Percentiles rank a stretch among this genome's conserved stretches.
These are phyloP conservation scores for Ustilago xerochloae DNA, from an alignment of 1,284 basidiomycete genomes.

Conservation along the genomic window DNA sequence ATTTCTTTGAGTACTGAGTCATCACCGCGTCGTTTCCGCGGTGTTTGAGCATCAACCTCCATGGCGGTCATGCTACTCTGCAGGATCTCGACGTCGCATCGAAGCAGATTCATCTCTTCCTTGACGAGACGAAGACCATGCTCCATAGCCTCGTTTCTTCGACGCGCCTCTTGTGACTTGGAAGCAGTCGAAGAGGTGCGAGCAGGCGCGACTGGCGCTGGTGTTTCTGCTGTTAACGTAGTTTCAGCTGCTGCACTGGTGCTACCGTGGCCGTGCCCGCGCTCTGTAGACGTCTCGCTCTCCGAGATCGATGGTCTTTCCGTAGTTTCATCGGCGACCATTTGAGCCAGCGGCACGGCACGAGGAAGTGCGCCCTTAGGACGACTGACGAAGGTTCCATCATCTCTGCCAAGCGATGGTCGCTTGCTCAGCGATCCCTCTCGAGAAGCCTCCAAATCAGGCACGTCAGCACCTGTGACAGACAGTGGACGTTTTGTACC, in stretches of 20 bases:
- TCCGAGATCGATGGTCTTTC: constrained; percentile 30
- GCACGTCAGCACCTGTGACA: constrained; percentile 2
- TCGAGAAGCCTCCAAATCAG: neutral
- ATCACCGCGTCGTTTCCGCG: constrained; percentile 22
- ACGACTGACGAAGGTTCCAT: neutral
- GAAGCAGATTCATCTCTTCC: constrained; percentile 36
- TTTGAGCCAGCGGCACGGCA: constrained; percentile 1
- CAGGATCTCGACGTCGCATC: constrained; percentile 32
- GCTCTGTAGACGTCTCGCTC: constrained; percentile 38
- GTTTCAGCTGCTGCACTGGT: neutral
- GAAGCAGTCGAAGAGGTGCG: constrained; percentile 36
- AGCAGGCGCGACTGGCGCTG: constrained; percentile 19
- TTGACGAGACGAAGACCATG: constrained; percentile 30
- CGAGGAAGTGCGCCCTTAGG: constrained; percentile 12
- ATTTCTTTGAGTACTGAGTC: constrained; percentile 10
- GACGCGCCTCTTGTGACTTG: constrained; percentile 34
- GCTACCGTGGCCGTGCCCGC: constrained; percentile 17
- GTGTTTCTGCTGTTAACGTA: neutral
- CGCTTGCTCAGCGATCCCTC: constrained; percentile 26
- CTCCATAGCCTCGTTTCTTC: constrained; percentile 38
- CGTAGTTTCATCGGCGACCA: constrained; percentile 11
- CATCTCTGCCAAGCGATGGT: constrained; percentile 19
- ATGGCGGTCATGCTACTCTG: constrained; percentile 15
- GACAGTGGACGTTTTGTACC: constrained; percentile 31
- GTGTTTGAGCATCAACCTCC: constrained; percentile 19